phyloP scores from a whole-genome alignment of 1,284 basidiomycete genomes.

The Fistulinella cinereoalba region DNA sequence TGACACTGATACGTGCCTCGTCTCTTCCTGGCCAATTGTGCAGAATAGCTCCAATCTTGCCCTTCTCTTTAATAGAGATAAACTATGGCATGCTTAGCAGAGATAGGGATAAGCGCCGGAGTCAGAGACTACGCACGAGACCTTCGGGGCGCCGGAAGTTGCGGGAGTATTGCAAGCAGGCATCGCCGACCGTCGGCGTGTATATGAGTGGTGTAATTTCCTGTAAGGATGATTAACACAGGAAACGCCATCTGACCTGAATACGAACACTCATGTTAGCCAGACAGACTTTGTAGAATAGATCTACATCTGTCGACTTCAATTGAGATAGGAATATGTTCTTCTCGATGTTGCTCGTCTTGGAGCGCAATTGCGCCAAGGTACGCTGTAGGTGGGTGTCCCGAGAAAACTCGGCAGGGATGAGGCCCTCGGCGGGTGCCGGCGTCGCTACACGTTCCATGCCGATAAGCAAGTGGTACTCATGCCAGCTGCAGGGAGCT shows the following conservation, averaged over 20 bases:
- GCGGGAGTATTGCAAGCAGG: slow-evolving; percentile 81
- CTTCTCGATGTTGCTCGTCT: slow-evolving; percentile 73
- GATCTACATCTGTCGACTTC: slow-evolving; percentile 66
- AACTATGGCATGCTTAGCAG: slow-evolving; percentile 47
- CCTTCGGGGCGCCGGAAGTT: slow-evolving; percentile 83
- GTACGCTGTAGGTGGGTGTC: slow-evolving; percentile 58
- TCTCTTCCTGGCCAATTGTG: slow-evolving; percentile 73
- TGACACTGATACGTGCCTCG: slow-evolving; percentile 80
- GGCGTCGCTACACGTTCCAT: slow-evolving; percentile 38
- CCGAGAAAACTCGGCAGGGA: slow-evolving; percentile 60
- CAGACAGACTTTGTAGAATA: slow-evolving; percentile 74
- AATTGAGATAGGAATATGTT: slow-evolving; percentile 79
- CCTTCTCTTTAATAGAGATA: slow-evolving; percentile 85
- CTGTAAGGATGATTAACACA: slow-evolving; percentile 16
- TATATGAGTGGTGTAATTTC: slow-evolving; percentile 87
- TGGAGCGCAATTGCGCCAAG: slow-evolving; percentile 68
- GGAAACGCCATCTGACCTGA: background rate
- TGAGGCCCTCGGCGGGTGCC: slow-evolving; percentile 54
- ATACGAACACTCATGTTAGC: slow-evolving; percentile 48
- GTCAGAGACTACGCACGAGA: slow-evolving; percentile 49
- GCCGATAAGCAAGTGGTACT: background rate
- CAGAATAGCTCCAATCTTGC: slow-evolving; percentile 67
- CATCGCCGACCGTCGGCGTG: slow-evolving; percentile 91
- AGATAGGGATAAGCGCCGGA: background rate
- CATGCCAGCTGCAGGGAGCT: slow-evolving; percentile 28